Conservation (phyloP, 1,284 basidiomycete species). For the Pseudozyma thailandica region DNA sequence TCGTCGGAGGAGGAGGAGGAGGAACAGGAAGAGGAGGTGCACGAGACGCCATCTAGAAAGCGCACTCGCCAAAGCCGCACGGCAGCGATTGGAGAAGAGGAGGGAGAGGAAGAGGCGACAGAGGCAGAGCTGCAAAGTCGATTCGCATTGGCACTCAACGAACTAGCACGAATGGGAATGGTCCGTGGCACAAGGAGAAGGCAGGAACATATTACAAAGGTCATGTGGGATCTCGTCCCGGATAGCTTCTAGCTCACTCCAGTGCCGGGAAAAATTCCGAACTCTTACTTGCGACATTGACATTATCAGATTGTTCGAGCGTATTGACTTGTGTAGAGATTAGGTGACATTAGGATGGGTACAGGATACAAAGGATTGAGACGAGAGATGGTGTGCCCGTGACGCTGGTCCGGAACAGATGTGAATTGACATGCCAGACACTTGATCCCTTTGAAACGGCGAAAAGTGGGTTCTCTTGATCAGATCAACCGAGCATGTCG, state of each 20-base stretch:
- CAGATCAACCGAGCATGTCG: constrained; percentile 46
- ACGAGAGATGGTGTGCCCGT: not conserved
- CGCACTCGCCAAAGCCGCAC: not conserved
- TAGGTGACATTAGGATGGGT: not conserved
- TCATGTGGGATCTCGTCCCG: constrained; percentile 59
- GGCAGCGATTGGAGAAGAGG: not conserved
- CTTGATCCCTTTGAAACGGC: too few relatives aligned
- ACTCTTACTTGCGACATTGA: not conserved
- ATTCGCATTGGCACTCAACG: constrained; percentile 60
- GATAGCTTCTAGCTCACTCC: constrained; percentile 18
- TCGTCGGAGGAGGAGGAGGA: constrained; percentile 1
- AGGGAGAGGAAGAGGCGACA: not conserved
- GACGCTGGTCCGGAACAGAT: not conserved
- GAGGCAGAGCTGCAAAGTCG: constrained; percentile 48
- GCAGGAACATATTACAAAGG: constrained; percentile 60
- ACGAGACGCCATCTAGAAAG: constrained; percentile 10
- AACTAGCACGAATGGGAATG: constrained; percentile 62
- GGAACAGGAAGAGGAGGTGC: not conserved
- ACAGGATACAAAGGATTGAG: not conserved
- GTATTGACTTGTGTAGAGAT: not conserved
- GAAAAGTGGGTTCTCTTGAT: too few relatives aligned
- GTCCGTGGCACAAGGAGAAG: constrained; percentile 54
- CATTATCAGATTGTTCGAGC: not conserved
- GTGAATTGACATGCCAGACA: too few relatives aligned
- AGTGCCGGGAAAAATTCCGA: too few relatives aligned